These are phyloP conservation scores for Phytophthora macrochlamydospora DNA, from an alignment of 352 stramenopile genomes.

Conservation along the genomic window DNA sequence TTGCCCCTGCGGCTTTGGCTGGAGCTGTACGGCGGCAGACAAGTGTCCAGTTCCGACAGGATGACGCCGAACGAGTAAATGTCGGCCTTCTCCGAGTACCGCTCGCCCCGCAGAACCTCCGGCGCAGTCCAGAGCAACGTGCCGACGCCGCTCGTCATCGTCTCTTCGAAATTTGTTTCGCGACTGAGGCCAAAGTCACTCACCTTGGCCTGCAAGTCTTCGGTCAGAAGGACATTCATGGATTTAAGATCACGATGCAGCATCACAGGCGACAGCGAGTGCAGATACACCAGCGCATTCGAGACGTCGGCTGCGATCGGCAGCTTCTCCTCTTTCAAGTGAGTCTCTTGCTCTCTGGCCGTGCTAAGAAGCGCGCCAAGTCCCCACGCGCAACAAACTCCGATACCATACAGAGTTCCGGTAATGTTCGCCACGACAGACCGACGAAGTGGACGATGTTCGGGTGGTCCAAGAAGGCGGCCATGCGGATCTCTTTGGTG, in stretches of 20 bases:
- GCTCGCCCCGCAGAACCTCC: conserved; percentile 57
- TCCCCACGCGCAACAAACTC: conserved; percentile 48
- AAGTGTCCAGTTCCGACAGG: conserved; percentile 73
- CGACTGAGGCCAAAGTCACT: conserved; percentile 55
- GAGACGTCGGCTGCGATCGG: conserved; percentile 46
- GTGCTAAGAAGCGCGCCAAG: conserved; percentile 40
- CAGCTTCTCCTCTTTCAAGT: conserved; percentile 48
- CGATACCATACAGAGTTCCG: conserved; percentile 53
- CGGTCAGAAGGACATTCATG: conserved; percentile 48
- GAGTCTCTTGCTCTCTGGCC: conserved; percentile 32
- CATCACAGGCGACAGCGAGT: conserved; percentile 50
- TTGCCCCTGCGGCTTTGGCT: conserved; percentile 46
- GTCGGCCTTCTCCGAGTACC: conserved; percentile 66
- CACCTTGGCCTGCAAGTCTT: conserved; percentile 52
- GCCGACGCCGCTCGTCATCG: conserved; percentile 47
- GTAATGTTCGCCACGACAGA: conserved; percentile 50
- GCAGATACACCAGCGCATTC: conserved; percentile 58
- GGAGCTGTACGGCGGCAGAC: conserved; percentile 46
- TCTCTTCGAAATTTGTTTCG: conserved; percentile 41
- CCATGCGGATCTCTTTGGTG: conserved; percentile 54
- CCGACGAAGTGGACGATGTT: conserved; percentile 61
- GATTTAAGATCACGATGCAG: conserved; percentile 58
- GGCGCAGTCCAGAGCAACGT: conserved; percentile 56
- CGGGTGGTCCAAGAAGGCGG: conserved; percentile 49
- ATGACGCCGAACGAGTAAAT: conserved; percentile 76